A percentile compares a stretch with the other conserved stretches of the same genome.
These are phyloP conservation scores for Chlorella ohadii DNA, from an alignment of 139 green algal genomes.

Conservation along the genomic window DNA sequence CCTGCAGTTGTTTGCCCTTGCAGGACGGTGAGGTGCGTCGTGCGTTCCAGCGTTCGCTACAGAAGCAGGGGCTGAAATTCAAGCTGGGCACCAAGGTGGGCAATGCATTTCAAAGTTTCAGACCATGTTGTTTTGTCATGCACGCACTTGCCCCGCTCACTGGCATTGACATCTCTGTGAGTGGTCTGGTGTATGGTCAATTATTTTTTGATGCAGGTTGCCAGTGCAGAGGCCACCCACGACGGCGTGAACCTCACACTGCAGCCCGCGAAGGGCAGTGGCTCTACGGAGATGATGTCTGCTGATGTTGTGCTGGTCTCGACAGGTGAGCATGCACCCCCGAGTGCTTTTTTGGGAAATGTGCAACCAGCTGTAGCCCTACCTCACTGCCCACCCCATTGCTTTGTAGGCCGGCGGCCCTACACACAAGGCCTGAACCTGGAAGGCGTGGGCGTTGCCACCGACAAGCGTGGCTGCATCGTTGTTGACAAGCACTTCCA, in stretches of 20 bases:
- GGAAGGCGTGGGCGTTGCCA: conserved; percentile 84
- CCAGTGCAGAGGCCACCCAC: conserved; percentile 61
- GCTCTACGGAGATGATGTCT: conserved; percentile 63
- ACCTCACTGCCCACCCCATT: too few species aligned
- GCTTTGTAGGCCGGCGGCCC: conserved; percentile 71
- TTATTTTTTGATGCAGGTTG: conserved; percentile 63
- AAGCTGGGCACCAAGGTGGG: conserved; percentile 90
- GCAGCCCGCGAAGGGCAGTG: conserved; percentile 74
- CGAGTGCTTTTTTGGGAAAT: too few species aligned
- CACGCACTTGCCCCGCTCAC: too few species aligned
- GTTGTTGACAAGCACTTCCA: conserved; percentile 86
- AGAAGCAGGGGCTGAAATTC: conserved; percentile 99
- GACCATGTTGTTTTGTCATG: too few species aligned
- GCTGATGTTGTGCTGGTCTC: conserved; percentile 95
- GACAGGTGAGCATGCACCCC: conserved; percentile 64
- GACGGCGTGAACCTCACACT: conserved; percentile 73
- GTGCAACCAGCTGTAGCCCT: neutral
- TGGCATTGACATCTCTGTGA: too few species aligned
- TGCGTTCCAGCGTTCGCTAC: conserved; percentile 88
- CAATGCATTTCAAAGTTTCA: too few species aligned
- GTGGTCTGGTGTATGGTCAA: too few species aligned
- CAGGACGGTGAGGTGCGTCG: conserved; percentile 90
- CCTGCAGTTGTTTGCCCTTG: too few species aligned
- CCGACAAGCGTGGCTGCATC: conserved; percentile 83
- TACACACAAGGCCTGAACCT: conserved; percentile 85